phyloP scores from a whole-genome alignment of 75 land plant genomes.

The Larix kaempferi region DNA sequence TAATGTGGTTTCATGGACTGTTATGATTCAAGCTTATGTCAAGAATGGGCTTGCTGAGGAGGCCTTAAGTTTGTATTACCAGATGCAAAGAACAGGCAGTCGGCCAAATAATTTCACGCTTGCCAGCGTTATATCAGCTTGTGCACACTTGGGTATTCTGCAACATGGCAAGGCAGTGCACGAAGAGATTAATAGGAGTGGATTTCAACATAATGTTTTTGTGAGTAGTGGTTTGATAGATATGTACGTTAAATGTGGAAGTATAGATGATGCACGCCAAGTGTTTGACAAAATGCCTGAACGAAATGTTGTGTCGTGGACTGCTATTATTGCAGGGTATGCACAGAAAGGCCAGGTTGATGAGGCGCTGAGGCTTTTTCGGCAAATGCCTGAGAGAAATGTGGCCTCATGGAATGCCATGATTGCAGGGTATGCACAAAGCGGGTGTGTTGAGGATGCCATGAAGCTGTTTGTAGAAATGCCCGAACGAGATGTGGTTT shows the following conservation, averaged over 20 bases:
- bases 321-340: constrained; percentile 43
- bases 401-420: not conserved
- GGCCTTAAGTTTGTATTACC: constrained; percentile 29
- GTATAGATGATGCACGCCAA: constrained; percentile 20
- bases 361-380: constrained; percentile 19
- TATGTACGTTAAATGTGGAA: constrained; percentile 59
- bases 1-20: constrained; percentile 59
- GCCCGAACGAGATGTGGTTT: not conserved
- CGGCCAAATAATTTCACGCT: constrained; percentile 47
- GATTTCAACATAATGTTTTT: constrained; percentile 31
- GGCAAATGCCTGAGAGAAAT: not conserved
- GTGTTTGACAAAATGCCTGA: constrained; percentile 32
- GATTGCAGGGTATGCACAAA: not conserved
- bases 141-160: constrained; percentile 21
- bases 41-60: constrained; percentile 36
- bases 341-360: constrained; percentile 7
- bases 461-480: not conserved
- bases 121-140: constrained; percentile 46
- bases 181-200: constrained; percentile 24
- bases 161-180: constrained; percentile 28
- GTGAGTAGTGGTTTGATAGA: constrained; percentile 41
- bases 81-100: constrained; percentile 16
- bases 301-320: constrained; percentile 52
- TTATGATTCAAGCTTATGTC: constrained; percentile 54
- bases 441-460: not conserved